These are phyloP conservation scores for Phytopythium helicoides DNA, from an alignment of 352 stramenopile genomes.

Conservation along the genomic window DNA sequence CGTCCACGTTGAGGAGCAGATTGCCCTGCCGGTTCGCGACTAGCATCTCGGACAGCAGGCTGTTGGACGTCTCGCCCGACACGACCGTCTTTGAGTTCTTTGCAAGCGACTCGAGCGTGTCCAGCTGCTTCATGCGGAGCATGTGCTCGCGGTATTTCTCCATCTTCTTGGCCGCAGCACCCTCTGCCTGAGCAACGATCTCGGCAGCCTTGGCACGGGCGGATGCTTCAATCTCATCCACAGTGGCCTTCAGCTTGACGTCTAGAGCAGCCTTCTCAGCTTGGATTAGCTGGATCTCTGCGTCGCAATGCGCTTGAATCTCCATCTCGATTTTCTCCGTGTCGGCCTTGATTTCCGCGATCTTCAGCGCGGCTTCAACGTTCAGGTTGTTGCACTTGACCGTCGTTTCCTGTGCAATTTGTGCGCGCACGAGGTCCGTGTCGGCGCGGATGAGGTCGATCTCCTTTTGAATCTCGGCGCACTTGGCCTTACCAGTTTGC, in stretches of 20 bases:
- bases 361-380: conserved; percentile 37
- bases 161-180: conserved; percentile 30
- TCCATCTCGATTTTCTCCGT: conserved; percentile 41
- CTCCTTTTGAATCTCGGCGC: conserved; percentile 55
- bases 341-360: conserved; percentile 41
- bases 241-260: conserved; percentile 33
- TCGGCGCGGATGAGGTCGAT: conserved; percentile 53
- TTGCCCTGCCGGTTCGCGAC: conserved; percentile 53
- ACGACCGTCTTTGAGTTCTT: conserved; percentile 43
- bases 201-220: conserved; percentile 37
- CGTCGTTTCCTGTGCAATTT: conserved; percentile 50
- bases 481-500: conserved; percentile 50
- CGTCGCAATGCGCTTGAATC: conserved; percentile 38
- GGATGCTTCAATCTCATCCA: conserved; percentile 24
- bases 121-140: conserved; percentile 45
- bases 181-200: conserved; percentile 45
- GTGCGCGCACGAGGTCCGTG: conserved; percentile 39
- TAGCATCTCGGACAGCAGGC: conserved; percentile 51
- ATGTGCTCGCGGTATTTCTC: conserved; percentile 32
- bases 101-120: conserved; percentile 36
- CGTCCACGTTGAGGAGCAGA: conserved; percentile 44
- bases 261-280: conserved; percentile 30
- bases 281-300: conserved; percentile 40
- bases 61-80: conserved; percentile 49
- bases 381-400: conserved; percentile 47